Evolutionary conservation across 2,329 filamentous ascomycete species (phyloP).

Genomic region (Aureobasidium sp.): DNA sequence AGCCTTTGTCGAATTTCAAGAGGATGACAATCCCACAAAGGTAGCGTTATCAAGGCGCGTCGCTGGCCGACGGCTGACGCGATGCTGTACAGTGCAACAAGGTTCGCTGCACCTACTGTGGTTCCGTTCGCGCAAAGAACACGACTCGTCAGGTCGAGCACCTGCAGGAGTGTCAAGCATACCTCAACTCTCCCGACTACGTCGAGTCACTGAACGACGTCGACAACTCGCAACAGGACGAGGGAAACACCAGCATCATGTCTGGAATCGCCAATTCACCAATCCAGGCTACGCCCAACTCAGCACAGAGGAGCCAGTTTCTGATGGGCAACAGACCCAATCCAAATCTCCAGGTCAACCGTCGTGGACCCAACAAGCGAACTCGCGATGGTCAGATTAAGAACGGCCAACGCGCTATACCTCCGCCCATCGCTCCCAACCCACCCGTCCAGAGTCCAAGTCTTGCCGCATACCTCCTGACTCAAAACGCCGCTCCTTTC

Average conservation of each 20-base stretch:
- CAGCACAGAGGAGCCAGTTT: slow-evolving; percentile 15
- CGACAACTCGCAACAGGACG: background rate
- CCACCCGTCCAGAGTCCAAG: slow-evolving; percentile 31
- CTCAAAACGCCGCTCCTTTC: slow-evolving; percentile 39
- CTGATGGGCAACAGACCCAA: slow-evolving; percentile 36
- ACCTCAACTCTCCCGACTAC: slow-evolving; percentile 34
- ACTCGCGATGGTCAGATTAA: slow-evolving; percentile 27
- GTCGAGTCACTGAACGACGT: slow-evolving; percentile 1
- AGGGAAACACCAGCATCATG: background rate
- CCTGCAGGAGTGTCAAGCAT: slow-evolving; percentile 37
- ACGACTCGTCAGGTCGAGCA: slow-evolving; percentile 44
- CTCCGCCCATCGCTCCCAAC: slow-evolving; percentile 16
- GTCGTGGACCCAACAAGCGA: slow-evolving; percentile 33
- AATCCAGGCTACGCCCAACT: slow-evolving; percentile 14
- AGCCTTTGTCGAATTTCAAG: slow-evolving; percentile 33
- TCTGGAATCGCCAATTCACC: background rate
- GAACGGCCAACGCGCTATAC: slow-evolving; percentile 10
- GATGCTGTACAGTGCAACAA: slow-evolving; percentile 34
- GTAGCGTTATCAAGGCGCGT: slow-evolving; percentile 8
- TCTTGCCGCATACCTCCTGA: slow-evolving; percentile 50
- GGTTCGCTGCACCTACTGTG: slow-evolving; percentile 40
- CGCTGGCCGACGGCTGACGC: slow-evolving; percentile 2
- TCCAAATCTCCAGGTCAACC: slow-evolving; percentile 38
- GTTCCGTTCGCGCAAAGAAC: slow-evolving; percentile 42
- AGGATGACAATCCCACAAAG: slow-evolving; percentile 33